Base-by-base conservation (phyloP, 176 grass and related monocot genomes). In the Phragmites australis region DNA sequence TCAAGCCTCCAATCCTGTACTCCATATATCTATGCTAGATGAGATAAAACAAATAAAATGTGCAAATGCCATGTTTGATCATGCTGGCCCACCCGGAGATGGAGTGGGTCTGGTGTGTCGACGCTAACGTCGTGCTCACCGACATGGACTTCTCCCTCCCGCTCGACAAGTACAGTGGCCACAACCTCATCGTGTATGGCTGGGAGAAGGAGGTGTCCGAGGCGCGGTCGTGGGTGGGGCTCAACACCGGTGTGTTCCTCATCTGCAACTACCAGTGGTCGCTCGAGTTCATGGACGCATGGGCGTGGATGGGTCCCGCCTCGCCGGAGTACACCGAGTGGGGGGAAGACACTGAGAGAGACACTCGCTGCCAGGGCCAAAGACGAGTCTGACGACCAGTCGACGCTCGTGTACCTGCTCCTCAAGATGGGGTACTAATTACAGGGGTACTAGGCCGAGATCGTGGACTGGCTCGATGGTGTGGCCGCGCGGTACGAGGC, bases 191-290 rank as follows among this genome's bases (percentile, higher is more conserved):
- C 31, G n/a, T 91, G 1, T 80, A 97, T 55, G 94, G 91, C 45
- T 88, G 82, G 91, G 47, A 76, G 4, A 13, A 17, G 37, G 50
- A 86, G 78, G 71, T 97, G 0, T 93, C 81, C 78, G 76, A 37
- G 16, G 4, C 2, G 30, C 25, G 49, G 41, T 94, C 91, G 7
- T 94, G 94, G 94, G 54, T 94, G 25, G 84, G 91, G 70, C 82
- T 94, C 67, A 97, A 94, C 88, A 89, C 91, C 18, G 89, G 91
- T 40, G 91, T 94, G 14, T 90, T 97, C 76, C 77, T 97, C 66
- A 84, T 93, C 89, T 85, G 94, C 12, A 97, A 97, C 59, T 97
- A 91, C 91, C 94, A 97, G 75, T 93, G 91, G 94, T 76, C 89
- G 53, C 82, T 97, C 19, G 94, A 97, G 68, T 68, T 97, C 85